phyloP scores from a whole-genome alignment of 1,284 basidiomycete genomes.

The Anthracocystis setariae region DNA sequence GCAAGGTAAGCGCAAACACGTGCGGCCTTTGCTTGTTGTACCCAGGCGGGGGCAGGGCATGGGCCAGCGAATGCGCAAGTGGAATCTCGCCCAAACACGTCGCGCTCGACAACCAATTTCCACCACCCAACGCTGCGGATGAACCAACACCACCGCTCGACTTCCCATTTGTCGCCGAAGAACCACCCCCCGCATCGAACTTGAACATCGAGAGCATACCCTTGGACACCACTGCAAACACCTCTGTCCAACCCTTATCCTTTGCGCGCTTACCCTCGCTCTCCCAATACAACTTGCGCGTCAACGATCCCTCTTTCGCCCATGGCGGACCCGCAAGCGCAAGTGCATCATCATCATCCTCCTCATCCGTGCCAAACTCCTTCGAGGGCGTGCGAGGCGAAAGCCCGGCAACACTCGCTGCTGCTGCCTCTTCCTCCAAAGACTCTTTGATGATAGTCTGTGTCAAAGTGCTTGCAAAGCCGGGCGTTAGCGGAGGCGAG shows the following conservation, averaged over 20 bases:
- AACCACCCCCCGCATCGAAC: conserved; percentile 41
- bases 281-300: conserved; percentile 94
- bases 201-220: conserved; percentile 92
- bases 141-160: conserved; percentile 6
- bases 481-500: conserved; percentile 72
- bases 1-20: conserved; percentile 92
- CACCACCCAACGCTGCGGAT: conserved; percentile 78
- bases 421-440: conserved; percentile 81
- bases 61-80: conserved; percentile 87
- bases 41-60: conserved; percentile 86
- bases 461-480: conserved; percentile 93
- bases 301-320: conserved; percentile 97
- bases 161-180: conserved; percentile 6
- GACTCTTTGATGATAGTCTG: conserved; percentile 94
- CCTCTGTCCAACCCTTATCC: conserved; percentile 85
- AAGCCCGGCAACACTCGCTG: neutral
- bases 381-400: conserved; percentile 69
- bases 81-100: conserved; percentile 80
- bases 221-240: conserved; percentile 93
- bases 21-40: conserved; percentile 88
- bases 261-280: conserved; percentile 80
- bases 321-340: conserved; percentile 93
- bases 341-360: conserved; percentile 81
- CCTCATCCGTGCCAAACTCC: conserved; percentile 22
- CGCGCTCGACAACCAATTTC: conserved; percentile 94